Evolutionary conservation across 2,329 filamentous ascomycete species (phyloP), one percentile per base, ranked within the genome.

Genomic region (Apiospora marii): DNA sequence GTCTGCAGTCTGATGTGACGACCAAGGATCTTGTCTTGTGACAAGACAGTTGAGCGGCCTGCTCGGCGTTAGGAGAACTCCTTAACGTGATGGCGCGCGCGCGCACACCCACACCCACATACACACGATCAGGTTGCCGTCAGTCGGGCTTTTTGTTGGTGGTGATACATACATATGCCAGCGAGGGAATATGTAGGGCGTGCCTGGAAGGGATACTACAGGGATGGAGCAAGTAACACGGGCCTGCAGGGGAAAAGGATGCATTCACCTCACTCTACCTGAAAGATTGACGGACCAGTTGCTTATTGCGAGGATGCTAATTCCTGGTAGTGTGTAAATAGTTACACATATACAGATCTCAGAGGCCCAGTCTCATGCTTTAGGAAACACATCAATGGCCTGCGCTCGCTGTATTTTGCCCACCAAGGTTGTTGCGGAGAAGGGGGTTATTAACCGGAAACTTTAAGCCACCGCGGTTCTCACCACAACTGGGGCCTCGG

Each of bases 121-220:
- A 51, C 22, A 24, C 7, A 51, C 22, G 10, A 27, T 48, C 48
- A 27, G 24, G 48, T 4, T 24, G 49, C 49, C n/a, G 8, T 58
- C 51, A 27, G 27, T 58, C 51, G 27, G 51, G 6, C 6, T 22
- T 30, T 10, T 30, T 22, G 27, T 30, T 10, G 27, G 19, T 34
- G 22, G 58, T 24, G 34, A 64, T 64, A 41, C 51, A 24, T 16
- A 58, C 49, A 41, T 13, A 53, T 24, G 16, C 58, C 58, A 12
- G n/a, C 34, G 19, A 41, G 58, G 19, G 22, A 64, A 41, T 10
- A n/a, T 37, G 30, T 13, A 51, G 27, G 37, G 37, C 27, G 58
- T 64, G 58, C 58, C 58, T 64, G 58, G 34, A 64, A 64, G 58
- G 58, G 58, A 41, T 64, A 41, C 19, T 12, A 64, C 58, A 64